phyloP scores from a whole-genome alignment of 2,329 filamentous ascomycete genomes.

The Elsinoe ampelina region DNA sequence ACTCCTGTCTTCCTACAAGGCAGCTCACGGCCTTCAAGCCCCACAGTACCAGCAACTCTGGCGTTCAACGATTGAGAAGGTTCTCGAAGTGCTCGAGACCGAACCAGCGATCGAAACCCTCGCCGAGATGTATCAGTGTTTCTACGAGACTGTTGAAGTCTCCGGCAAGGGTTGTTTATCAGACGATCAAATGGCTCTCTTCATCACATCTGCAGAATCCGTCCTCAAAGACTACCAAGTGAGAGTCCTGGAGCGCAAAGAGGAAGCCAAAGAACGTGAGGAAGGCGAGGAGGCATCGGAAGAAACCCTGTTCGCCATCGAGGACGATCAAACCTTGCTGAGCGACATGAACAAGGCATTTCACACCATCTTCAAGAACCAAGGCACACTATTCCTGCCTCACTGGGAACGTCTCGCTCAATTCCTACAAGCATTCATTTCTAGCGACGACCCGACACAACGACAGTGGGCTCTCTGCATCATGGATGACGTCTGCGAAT shows the following conservation, averaged over 20 bases:
- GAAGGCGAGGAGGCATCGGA: constrained; percentile 67
- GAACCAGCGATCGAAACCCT: constrained; percentile 94
- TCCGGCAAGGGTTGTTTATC: constrained; percentile 77
- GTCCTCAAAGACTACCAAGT: constrained; percentile 88
- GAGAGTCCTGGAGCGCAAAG: constrained; percentile 71
- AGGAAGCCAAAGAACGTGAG: constrained; percentile 75
- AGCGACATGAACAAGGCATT: constrained; percentile 99
- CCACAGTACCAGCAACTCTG: constrained; percentile 74
- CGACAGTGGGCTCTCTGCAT: constrained; percentile 99
- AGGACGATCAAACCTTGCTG: constrained; percentile 91
- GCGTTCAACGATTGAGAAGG: constrained; percentile 75
- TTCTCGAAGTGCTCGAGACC: constrained; percentile 84
- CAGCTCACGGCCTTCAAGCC: constrained; percentile 73
- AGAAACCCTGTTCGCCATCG: constrained; percentile 80
- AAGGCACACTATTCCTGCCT: constrained; percentile 72
- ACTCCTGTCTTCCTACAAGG: constrained; percentile 87
- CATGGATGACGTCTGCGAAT: constrained; percentile 95
- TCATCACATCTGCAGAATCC: constrained; percentile 76
- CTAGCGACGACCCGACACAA: constrained; percentile 74
- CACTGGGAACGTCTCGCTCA: constrained; percentile 78
- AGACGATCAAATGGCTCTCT: constrained; percentile 68
- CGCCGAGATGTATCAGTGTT: constrained; percentile 99
- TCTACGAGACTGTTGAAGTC: constrained; percentile 96
- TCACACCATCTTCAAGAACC: constrained; percentile 97
- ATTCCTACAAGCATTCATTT: constrained; percentile 79